phyloP scores from a whole-genome alignment of 305 asterid genomes.

The Rubia peregrina region DNA sequence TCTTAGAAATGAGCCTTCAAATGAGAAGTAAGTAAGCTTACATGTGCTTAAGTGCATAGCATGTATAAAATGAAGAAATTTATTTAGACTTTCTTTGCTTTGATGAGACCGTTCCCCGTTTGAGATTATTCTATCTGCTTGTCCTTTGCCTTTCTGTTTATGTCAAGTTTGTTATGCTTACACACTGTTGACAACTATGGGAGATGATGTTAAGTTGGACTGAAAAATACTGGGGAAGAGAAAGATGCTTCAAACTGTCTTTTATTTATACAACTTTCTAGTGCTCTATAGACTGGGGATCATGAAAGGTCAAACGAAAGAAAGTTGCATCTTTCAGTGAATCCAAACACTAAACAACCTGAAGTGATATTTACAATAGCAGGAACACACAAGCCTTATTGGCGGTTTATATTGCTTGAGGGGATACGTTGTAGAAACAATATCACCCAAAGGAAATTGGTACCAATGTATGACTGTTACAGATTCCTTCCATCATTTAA shows the following conservation, averaged over 20 bases:
- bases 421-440: too few species aligned
- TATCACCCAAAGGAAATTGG: too few species aligned
- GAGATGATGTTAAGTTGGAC: not conserved
- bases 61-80: not conserved
- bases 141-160: not conserved
- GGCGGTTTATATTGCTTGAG: not conserved
- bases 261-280: not conserved
- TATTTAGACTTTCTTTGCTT: not conserved
- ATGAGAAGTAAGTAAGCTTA: conserved; percentile 76
- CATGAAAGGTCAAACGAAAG: not conserved
- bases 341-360: not conserved
- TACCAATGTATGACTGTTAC: not conserved
- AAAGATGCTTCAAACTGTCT: not conserved
- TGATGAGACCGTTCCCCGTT: not conserved
- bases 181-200: not conserved
- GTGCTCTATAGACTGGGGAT: not conserved
- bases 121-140: not conserved
- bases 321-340: not conserved
- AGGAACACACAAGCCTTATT: not conserved
- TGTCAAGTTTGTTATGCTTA: not conserved
- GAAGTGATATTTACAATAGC: not conserved
- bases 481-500: not conserved
- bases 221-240: not conserved
- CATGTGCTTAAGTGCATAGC: not conserved
- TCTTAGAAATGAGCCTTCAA: conserved; percentile 96